Base-by-base conservation (phyloP, 2,329 filamentous ascomycete species). In the Fusarium concolor region DNA sequence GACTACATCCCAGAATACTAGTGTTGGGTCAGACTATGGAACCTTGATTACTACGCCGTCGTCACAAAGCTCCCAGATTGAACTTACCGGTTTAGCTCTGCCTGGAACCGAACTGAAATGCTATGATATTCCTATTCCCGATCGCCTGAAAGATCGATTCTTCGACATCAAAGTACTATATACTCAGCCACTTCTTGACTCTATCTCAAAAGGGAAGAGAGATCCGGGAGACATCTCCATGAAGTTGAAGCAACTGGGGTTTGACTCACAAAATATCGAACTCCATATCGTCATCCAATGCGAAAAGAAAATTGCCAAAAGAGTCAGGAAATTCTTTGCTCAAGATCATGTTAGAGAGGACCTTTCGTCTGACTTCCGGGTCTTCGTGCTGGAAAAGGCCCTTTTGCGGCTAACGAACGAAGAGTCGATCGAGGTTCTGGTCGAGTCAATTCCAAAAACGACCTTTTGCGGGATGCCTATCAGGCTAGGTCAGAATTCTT, bases 131-230 rank as follows among this genome's bases (percentile, higher is more conserved):
- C 33, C 44, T 2, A 1, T 51, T 1, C 35, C 52, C 0, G 17
- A 50, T 1, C 18, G 10, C 2, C 10, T 50, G 10, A 50, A 18
- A 31, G 33, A 17, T 2, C 24, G 52, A 0, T 56, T 56, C 44
- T 56, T 50, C 18, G 52, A 51, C 17, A 39, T 56, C 14, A 56
- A 50, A 8, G 26, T 56, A 10, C 5, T 56, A 3, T 56, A 56
- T 7, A 20, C 18, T 10, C 26, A 41, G 7, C 10, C 52, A 4
- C 44, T 56, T 2, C 6, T 31, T 0, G 52, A 56, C 20, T 39
- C 8, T 3, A 39, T 56, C 0, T 12, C 20, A 4, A 56, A 26
- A 7, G 39, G 15, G 4, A 39, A 26, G 2, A 49, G 15, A 0
- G 28, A 56, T 0, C 28, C 53, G 0, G 53, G 53, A 11, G 28